phyloP scores from a whole-genome alignment of 225 moss, liverwort and hornwort genomes.

The Anthoceros angustus region DNA sequence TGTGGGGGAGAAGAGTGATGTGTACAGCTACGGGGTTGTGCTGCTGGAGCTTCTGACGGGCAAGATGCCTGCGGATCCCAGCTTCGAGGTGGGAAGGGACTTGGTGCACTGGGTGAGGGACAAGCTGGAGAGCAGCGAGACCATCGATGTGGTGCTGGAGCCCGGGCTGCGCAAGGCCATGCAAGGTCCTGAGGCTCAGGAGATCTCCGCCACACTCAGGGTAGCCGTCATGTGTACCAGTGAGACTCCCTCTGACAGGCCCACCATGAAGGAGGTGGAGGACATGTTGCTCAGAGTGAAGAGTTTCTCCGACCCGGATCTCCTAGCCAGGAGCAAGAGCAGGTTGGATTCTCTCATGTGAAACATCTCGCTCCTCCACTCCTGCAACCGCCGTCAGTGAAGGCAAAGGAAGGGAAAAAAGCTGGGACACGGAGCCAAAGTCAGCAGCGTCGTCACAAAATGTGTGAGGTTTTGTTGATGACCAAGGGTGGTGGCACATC shows the following conservation, averaged over 20 bases:
- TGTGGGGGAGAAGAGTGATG: not conserved
- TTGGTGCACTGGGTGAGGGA: not conserved
- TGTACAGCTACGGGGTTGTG: not conserved
- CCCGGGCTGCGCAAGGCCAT: not conserved
- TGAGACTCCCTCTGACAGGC: not conserved
- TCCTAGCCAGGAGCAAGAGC: no score
- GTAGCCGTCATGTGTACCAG: not conserved
- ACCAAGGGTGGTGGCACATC: no score
- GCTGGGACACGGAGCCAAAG: no score
- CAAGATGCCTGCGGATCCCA: not conserved
- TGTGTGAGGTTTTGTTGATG: no score
- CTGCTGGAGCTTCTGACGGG: not conserved
- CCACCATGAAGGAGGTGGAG: conserved; percentile 5
- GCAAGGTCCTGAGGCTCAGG: not conserved
- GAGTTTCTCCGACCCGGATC: not conserved
- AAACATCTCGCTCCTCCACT: no score
- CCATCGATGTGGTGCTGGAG: not conserved
- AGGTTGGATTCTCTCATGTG: no score
- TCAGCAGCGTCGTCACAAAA: no score
- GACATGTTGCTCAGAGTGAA: not conserved
- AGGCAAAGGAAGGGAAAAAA: no score
- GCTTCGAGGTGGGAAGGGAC: not conserved
- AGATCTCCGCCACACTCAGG: not conserved
- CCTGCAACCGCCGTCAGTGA: no score
- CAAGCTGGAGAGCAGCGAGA: not conserved